Evolutionary conservation across 768 basidiomycete genomes (phyloP), one percentile per base, ranked within the genome.

Genomic region (Filobasidium wieringae): DNA sequence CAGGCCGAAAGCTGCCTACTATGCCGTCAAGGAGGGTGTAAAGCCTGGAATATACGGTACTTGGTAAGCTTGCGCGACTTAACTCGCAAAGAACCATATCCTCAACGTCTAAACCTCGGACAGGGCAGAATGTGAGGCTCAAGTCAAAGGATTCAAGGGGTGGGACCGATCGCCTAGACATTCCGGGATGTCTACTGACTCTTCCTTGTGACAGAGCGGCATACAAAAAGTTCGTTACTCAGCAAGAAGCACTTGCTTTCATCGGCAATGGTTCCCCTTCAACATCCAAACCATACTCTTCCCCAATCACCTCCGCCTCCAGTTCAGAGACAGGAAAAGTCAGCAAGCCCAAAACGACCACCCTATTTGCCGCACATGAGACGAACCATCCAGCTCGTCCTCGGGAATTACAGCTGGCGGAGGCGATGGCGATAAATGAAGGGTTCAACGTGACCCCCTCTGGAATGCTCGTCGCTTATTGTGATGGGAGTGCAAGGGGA

Each of bases 401-500:
- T 27, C 56, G 14, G 7, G 36, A 39, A 15, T 27, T 24, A 19
- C 43, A 32, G 32, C 36, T 40, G n/a, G 53, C 56, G 0, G 47
- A 45, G 54, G 62, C 11, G 71, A 77, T 26, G 74, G 71, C 56
- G 51, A 36, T 2, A 69, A 67, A 2, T 75, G 70, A 64, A 70
- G 76, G 39, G 75, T 57, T 50, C 47, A 40, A 45, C 11, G 36
- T 50, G n/a, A 47, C 59, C 1, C 15, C 33, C n/a, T 54, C 55
- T 19, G 55, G 53, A 11, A 58, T 61, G 29, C 53, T 73, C 24
- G 65, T 85, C 12, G 90, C 90, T 0, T 93, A 88, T 65, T 84
- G 80, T 19, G 92, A 96, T 71, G 92, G 92, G 11, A 85, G 89
- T 6, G 90, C 88, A 63, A 81, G 80, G 66, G 82, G 84, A 1